Evolutionary conservation across 208 protist species (phyloP).

Genomic region (Trypanosoma melophagium): DNA sequence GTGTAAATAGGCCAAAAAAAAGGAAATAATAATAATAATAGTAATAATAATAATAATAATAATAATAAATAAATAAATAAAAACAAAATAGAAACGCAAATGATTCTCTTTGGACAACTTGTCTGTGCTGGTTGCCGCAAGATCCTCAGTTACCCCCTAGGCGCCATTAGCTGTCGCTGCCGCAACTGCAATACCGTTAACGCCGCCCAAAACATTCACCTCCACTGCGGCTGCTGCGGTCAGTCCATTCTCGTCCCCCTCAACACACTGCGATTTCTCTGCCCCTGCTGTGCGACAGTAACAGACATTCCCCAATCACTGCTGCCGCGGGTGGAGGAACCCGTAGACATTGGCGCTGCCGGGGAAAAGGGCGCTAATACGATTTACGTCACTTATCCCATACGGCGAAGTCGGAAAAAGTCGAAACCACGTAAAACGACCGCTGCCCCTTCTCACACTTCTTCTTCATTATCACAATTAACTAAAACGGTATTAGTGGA

Average conservation of each 20-base stretch:
- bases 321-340: slow-evolving; percentile 54
- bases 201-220: slow-evolving; percentile 49
- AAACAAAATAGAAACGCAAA: background rate
- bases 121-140: slow-evolving; percentile 67
- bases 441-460: too few relatives aligned
- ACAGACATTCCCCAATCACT: slow-evolving; percentile 72
- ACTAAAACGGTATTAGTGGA: too few relatives aligned
- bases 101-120: slow-evolving; percentile 62
- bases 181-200: slow-evolving; percentile 71
- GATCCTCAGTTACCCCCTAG: slow-evolving; percentile 75
- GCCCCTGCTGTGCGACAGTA: slow-evolving; percentile 72
- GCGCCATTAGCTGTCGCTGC: slow-evolving; percentile 70
- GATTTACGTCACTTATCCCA: slow-evolving; percentile 76
- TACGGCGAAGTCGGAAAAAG: too few relatives aligned
- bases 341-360: slow-evolving; percentile 16
- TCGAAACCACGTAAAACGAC: too few relatives aligned
- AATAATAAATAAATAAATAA: background rate
- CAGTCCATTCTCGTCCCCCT: slow-evolving; percentile 58
- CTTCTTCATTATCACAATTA: too few relatives aligned
- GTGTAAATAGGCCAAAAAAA: too few relatives aligned
- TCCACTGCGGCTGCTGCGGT: slow-evolving; percentile 47
- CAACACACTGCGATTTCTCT: slow-evolving; percentile 70
- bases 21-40: background rate
- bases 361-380: slow-evolving; percentile 22
- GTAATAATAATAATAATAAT: slow-evolving; percentile 3